Percentiles rank a stretch among this genome's conserved stretches.
Evolutionary conservation across 108 stramenopile species (phyloP).

Genomic region (Cyclotella distinguenda): DNA sequence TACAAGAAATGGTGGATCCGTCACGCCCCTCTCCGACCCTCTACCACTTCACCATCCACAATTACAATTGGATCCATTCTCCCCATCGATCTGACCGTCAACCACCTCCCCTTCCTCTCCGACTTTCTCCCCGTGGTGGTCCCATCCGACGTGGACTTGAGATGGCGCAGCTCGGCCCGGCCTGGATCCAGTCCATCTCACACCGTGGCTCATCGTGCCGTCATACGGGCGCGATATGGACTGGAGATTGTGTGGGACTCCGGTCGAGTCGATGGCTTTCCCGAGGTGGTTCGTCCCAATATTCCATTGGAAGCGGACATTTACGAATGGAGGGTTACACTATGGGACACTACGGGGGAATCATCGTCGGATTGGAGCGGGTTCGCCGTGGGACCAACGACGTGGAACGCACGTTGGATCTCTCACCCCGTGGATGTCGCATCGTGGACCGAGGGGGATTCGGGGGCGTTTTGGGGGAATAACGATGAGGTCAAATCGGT

Average conservation of each 20-base stretch:
- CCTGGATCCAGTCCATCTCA: too few relatives aligned
- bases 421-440: constrained; percentile 38
- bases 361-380: constrained; percentile 38
- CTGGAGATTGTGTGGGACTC: constrained; percentile 55
- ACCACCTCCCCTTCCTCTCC: constrained; percentile 32
- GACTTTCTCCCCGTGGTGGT: constrained; percentile 26
- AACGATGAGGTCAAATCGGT: constrained; percentile 1
- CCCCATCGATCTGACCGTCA: constrained; percentile 42
- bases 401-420: constrained; percentile 41
- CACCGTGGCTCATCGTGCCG: too few relatives aligned
- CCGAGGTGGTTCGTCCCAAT: constrained; percentile 32
- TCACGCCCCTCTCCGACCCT: neutral
- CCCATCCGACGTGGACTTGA: constrained; percentile 33
- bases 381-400: constrained; percentile 41
- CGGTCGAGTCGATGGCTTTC: constrained; percentile 28
- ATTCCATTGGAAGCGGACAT: constrained; percentile 10
- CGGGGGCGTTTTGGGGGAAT: constrained; percentile 30
- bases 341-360: constrained; percentile 23
- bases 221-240: too few relatives aligned
- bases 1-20: constrained; percentile 35
- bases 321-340: constrained; percentile 38
- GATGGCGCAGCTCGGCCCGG: too few relatives aligned
- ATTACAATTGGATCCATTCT: constrained; percentile 20
- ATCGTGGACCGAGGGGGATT: constrained; percentile 28
- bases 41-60: neutral